Percentiles rank a stretch among this genome's conserved stretches.
Conservation (phyloP, 2,329 filamentous ascomycete species). For the Nemania diffusa region DNA sequence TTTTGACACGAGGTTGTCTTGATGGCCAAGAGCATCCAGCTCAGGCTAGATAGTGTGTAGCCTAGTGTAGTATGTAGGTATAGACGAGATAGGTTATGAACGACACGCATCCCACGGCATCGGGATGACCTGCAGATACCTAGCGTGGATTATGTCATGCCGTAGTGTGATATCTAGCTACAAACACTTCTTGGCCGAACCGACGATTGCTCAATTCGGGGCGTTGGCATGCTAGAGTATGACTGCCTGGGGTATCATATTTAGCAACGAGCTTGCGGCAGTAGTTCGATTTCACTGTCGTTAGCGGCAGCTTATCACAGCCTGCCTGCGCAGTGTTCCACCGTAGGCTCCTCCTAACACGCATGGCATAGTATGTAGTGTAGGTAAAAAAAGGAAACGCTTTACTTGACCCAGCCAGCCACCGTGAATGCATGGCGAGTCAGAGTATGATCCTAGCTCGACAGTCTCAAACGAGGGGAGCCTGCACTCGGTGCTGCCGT, state of each 20-base stretch:
- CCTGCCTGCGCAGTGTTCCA: conserved; percentile 14
- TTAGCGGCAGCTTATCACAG: neutral
- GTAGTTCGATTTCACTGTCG: neutral
- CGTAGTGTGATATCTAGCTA: neutral
- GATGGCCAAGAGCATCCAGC: neutral
- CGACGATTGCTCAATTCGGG: neutral
- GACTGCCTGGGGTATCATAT: too few relatives aligned
- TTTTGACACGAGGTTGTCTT: neutral
- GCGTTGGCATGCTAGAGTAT: neutral
- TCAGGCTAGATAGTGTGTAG: neutral
- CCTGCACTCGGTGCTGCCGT: neutral
- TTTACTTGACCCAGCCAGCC: neutral
- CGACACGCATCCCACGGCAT: neutral
- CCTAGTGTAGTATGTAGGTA: too few relatives aligned
- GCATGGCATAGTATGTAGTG: neutral
- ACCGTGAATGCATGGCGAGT: neutral
- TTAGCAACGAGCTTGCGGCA: too few relatives aligned
- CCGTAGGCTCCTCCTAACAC: neutral
- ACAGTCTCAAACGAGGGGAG: neutral
- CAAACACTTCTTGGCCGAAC: neutral
- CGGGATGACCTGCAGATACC: conserved; percentile 13
- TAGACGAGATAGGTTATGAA: conserved; percentile 12
- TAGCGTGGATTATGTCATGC: conserved; percentile 16
- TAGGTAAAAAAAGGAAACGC: neutral
- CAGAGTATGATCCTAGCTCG: neutral